Base-by-base conservation (phyloP, 2,329 filamentous ascomycete species). In the Phialophora macrospora region DNA sequence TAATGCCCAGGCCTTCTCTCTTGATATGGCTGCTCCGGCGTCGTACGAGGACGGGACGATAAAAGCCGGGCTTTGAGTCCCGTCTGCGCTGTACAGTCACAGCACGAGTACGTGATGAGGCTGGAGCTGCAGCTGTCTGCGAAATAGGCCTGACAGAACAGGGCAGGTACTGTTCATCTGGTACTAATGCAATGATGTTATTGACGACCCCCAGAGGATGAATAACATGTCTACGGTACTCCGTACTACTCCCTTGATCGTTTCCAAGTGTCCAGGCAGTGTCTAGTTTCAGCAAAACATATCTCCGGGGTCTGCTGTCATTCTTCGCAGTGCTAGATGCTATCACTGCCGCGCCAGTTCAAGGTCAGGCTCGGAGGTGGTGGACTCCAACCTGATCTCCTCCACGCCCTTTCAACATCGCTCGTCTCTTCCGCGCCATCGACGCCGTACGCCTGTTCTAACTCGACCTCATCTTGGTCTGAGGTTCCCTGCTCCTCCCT, bases 1-100 rank as follows among this genome's bases (percentile, higher is more conserved):
- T n/a, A 44, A 3, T 6, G 60, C 38, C 8, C 17, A 55, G 3
- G 60, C 30, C 17, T 62, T 62, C n/a, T 48, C 62, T 56, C 54
- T 64, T 14, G 51, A 44, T 30, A 22, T 28, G 20, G 58, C 30
- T n/a, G 8, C 38, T 30, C 20, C 34, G 8, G 22, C 55, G 24
- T 5, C 22, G 7, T 38, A 59, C 28, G 30, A n/a, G 20, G 46
- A 60, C 34, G 24, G 20, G 20, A 44, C 22, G 46, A 49, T 30
- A 41, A 49, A 59, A 26, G 26, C 56, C 1, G 56, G 20, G 56
- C 44, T 20, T 14, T 28, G 30, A 20, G 11, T 48, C 11, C 3
- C 3, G 11, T 38, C 17, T 14, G 34, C 34, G 11, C 34, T 12
- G 32, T 5, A 28, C 6, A 2, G 34, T 38, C 24, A 38, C 11